phyloP scores from a whole-genome alignment of 768 basidiomycete genomes.

The Amanita rubescens region DNA sequence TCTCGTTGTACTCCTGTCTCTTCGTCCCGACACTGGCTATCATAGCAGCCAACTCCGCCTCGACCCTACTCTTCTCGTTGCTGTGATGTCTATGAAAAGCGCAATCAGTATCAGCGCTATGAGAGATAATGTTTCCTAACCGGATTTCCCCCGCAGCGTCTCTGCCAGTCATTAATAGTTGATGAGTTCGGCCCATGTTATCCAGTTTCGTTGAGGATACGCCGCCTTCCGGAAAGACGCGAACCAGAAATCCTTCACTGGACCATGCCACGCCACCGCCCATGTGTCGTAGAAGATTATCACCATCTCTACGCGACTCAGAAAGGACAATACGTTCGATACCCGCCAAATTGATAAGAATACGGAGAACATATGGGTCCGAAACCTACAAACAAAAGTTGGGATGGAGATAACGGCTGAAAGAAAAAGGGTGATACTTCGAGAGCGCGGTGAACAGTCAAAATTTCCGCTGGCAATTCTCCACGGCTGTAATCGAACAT shows the following conservation, averaged over 20 bases:
- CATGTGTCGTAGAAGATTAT: constrained; percentile 38
- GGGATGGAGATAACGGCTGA: constrained; percentile 3
- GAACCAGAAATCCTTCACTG: constrained; percentile 53
- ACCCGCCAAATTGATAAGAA: constrained; percentile 65
- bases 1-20: constrained; percentile 21
- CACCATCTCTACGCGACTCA: constrained; percentile 53
- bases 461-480: constrained; percentile 53
- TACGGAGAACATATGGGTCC: constrained; percentile 66
- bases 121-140: constrained; percentile 25
- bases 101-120: background rate
- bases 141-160: constrained; percentile 40
- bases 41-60: constrained; percentile 28
- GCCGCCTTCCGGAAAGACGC: constrained; percentile 69
- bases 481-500: constrained; percentile 75
- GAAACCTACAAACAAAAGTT: constrained; percentile 46
- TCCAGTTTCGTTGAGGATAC: constrained; percentile 38
- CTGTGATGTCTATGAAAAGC: constrained; percentile 35
- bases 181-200: constrained; percentile 23
- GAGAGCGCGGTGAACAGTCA: constrained; percentile 77
- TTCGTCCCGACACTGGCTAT: constrained; percentile 12
- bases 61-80: constrained; percentile 29
- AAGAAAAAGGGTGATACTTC: constrained; percentile 37
- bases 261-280: constrained; percentile 57
- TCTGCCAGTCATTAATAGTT: constrained; percentile 44
- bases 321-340: constrained; percentile 75